Evolutionary conservation across 495 filamentous ascomycete species (phyloP).

Genomic region (Aspergillus steynii): DNA sequence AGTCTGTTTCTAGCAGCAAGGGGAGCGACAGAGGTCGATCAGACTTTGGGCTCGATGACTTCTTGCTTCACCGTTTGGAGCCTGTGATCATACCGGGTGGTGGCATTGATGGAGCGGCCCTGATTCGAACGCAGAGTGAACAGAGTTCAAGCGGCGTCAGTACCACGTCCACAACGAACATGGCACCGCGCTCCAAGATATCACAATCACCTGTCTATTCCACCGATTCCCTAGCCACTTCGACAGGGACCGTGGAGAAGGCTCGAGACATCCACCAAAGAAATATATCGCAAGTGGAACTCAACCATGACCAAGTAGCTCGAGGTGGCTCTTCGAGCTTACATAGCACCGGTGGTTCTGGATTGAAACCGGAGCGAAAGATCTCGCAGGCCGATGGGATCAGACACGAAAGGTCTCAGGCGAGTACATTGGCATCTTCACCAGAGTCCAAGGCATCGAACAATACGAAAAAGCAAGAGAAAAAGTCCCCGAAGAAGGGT

Average conservation of each 20-base stretch:
- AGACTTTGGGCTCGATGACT: conserved; percentile 63
- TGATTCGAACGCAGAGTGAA: conserved; percentile 62
- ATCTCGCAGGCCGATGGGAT: neutral
- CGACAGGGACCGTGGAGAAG: conserved; percentile 21
- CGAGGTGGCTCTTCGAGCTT: neutral
- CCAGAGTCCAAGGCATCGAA: neutral
- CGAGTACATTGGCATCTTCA: neutral
- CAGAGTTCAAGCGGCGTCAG: conserved; percentile 58
- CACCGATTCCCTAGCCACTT: conserved; percentile 37
- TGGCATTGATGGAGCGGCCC: conserved; percentile 49
- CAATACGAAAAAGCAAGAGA: conserved; percentile 11
- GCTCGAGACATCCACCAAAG: conserved; percentile 10
- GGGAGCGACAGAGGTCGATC: conserved; percentile 52
- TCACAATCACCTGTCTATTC: conserved; percentile 31
- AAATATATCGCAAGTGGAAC: conserved; percentile 1
- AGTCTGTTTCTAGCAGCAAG: conserved; percentile 54
- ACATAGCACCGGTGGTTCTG: neutral
- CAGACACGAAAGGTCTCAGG: neutral
- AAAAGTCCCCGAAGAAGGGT: conserved; percentile 29
- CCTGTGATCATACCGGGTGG: conserved; percentile 87
- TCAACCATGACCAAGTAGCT: neutral
- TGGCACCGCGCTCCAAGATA: conserved; percentile 19
- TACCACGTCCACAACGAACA: conserved; percentile 44
- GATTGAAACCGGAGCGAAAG: neutral
- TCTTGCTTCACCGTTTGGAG: conserved; percentile 73